These are phyloP conservation scores for Quercus dentata DNA, from an alignment of 306 rosid genomes.

Conservation along the genomic window DNA sequence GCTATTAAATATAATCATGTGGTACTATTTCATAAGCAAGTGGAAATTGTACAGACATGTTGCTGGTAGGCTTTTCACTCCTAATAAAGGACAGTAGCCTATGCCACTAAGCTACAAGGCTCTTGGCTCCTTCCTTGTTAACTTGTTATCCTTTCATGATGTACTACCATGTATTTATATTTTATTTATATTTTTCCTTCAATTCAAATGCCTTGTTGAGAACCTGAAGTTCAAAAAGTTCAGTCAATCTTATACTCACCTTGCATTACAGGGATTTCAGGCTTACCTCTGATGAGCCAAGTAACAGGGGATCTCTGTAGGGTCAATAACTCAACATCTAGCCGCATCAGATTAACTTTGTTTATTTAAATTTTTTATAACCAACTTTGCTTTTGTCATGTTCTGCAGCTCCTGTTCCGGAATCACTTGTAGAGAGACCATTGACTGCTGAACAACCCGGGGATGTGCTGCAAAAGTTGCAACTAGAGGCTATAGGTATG, in stretches of 20 bases:
- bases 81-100: neutral
- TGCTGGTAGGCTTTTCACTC: neutral
- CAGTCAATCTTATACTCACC: no score
- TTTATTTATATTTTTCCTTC: no score
- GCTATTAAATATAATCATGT: neutral
- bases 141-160: no score
- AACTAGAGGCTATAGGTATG: conserved; percentile 74
- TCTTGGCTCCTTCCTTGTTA: no score
- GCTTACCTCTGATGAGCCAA: no score
- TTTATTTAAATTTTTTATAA: neutral
- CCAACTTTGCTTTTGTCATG: conserved; percentile 9
- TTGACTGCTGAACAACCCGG: conserved; percentile 38
- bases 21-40: neutral
- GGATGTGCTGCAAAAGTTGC: conserved; percentile 48
- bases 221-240: no score
- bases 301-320: no score
- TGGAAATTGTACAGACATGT: neutral
- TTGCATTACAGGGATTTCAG: no score
- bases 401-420: conserved; percentile 40
- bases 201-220: no score
- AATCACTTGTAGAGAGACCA: conserved; percentile 40
- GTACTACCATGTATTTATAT: no score
- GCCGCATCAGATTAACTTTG: neutral
- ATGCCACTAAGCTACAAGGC: no score
- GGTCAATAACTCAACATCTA: no score